Percentiles rank a stretch among this genome's conserved stretches.
Conservation (phyloP, 306 rosid species). For the Vachellia pachyceras region DNA sequence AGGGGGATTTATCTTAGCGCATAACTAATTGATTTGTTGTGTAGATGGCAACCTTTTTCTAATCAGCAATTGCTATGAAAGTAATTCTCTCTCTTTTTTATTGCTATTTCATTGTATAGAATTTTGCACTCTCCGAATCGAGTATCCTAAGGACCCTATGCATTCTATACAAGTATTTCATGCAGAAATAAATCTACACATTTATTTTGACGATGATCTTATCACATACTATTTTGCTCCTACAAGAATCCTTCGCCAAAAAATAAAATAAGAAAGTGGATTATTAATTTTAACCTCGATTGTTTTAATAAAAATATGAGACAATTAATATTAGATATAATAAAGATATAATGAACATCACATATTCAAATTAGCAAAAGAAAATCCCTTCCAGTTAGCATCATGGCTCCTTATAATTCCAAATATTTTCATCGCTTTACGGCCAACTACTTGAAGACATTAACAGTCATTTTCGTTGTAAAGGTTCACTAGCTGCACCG, state of each 20-base stretch:
- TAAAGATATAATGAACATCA: background rate
- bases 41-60: constrained; percentile 40
- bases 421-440: background rate
- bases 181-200: background rate
- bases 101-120: constrained; percentile 23
- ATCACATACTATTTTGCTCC: background rate
- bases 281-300: background rate
- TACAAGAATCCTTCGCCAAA: background rate
- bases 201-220: background rate
- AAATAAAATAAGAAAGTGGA: background rate
- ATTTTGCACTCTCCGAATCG: background rate
- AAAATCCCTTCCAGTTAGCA: background rate
- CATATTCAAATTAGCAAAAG: background rate
- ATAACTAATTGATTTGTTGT: constrained; percentile 44
- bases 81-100: background rate
- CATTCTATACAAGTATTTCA: no score
- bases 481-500: background rate
- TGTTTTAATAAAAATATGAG: no score
- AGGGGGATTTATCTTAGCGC: constrained; percentile 16
- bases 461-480: background rate
- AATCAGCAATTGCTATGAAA: constrained; percentile 36
- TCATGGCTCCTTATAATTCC: background rate
- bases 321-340: background rate
- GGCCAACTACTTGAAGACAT: background rate
- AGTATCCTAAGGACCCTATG: background rate